These are phyloP conservation scores for Trypanosoma cruzi DNA, from an alignment of 208 protist species.

Conservation along the genomic window DNA sequence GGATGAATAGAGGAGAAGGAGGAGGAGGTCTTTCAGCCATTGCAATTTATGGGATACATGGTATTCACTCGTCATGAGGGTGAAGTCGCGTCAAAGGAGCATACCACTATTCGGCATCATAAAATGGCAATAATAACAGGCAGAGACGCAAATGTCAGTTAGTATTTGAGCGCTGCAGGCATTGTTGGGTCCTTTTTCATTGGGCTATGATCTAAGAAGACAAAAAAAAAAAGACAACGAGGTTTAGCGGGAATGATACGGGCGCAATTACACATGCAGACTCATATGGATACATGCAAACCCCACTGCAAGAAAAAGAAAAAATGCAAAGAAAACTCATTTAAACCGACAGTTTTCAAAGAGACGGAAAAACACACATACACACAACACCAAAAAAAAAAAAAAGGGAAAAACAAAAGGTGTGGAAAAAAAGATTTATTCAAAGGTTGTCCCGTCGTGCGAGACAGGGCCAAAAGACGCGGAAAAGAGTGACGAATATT, in stretches of 20 bases:
- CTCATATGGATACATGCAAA: not conserved
- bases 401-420: not conserved
- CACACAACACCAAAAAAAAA: too few species aligned
- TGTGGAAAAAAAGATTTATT: too few species aligned
- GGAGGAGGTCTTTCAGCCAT: constrained; percentile 2
- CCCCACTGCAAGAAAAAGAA: not conserved
- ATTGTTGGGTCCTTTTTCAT: not conserved
- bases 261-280: not conserved
- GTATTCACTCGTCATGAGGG: constrained; percentile 20
- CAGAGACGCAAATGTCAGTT: not conserved
- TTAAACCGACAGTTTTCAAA: not conserved
- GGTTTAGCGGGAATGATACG: not conserved
- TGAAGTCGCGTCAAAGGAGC: constrained; percentile 26
- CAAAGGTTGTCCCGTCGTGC: too few species aligned
- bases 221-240: not conserved
- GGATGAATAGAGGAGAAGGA: not conserved
- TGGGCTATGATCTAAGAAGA: not conserved
- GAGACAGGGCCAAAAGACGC: too few species aligned
- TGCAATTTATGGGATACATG: constrained; percentile 22
- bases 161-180: not conserved
- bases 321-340: not conserved
- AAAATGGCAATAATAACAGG: not conserved
- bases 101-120: constrained; percentile 26
- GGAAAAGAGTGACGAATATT: too few species aligned
- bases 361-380: not conserved